Conservation (phyloP, 2,329 filamentous ascomycete genomes). For the Verticillium nonalfalfae region DNA sequence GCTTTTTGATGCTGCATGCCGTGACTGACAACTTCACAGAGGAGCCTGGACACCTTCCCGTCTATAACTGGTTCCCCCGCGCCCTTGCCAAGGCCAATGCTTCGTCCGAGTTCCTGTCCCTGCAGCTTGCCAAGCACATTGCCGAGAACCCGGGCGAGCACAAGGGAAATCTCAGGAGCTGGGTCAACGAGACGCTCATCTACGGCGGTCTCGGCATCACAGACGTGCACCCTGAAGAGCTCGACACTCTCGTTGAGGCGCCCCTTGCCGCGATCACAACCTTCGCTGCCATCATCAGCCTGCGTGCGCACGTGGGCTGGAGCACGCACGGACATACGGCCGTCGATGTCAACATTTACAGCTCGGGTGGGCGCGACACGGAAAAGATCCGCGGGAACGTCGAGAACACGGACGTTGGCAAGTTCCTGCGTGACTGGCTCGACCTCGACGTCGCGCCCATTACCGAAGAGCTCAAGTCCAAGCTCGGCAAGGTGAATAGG, state of each 20-base stretch:
- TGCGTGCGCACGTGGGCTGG: conserved; percentile 88
- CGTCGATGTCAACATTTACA: conserved; percentile 95
- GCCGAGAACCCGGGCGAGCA: conserved; percentile 22
- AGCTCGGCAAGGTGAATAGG: conserved; percentile 24
- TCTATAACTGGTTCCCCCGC: conserved; percentile 73
- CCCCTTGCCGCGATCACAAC: conserved; percentile 47
- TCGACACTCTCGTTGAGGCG: conserved; percentile 56
- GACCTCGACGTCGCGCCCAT: conserved; percentile 72
- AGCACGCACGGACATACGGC: conserved; percentile 88
- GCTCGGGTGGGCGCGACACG: conserved; percentile 60
- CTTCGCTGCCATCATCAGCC: conserved; percentile 81
- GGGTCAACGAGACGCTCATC: conserved; percentile 64
- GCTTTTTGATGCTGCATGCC: conserved; percentile 21
- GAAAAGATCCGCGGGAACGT: conserved; percentile 72
- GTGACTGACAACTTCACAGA: conserved; percentile 34
- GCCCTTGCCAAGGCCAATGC: conserved; percentile 72
- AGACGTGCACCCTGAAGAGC: conserved; percentile 66
- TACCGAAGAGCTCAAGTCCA: conserved; percentile 66
- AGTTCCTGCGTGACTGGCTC: conserved; percentile 74
- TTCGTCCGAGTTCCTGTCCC: conserved; percentile 65
- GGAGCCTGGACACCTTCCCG: conserved; percentile 43
- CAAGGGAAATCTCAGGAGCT: conserved; percentile 44
- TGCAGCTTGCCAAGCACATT: conserved; percentile 56
- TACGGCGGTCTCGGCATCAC: conserved; percentile 67
- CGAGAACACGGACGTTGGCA: conserved; percentile 89